Evolutionary conservation across 2,329 filamentous ascomycete genomes (phyloP), one percentile per base, ranked within the genome.

Genomic region (Penicillium vulpinum): DNA sequence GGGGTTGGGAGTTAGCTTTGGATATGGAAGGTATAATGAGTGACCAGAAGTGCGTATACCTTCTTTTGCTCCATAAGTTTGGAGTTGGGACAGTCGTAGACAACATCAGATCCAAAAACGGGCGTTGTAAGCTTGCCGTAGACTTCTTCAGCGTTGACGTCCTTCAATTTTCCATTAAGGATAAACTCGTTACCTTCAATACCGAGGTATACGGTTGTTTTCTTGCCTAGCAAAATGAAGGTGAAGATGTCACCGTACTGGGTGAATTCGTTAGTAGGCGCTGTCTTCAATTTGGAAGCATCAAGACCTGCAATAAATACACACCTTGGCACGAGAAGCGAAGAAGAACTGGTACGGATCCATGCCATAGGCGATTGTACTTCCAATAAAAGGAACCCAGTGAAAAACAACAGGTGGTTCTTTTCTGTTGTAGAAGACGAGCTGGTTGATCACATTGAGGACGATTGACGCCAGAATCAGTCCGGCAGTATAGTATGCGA

Each of bases 1-100:
- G 6, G 24, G 3, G 21, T 3, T 16, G 5, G 11, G 28, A 26
- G 21, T 59, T 36, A 59, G 41, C 10, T 28, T 15, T 16, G 24
- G 38, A 15, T 31, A n/a, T 2, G 0, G 10, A 3, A 26, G 15
- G 7, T 8, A 5, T 15, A 4, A 10, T 4, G 22, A 9, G 4
- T n/a, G 3, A 13, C 15, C 1, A 9, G 31, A 41, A 28, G 29
- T 10, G n/a, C n/a, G 1, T 38, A 22, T 52, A 90, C 88, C 84
- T 94, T 94, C 81, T 96, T 96, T 81, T 96, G 91, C 79, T 96
- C 91, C 90, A 96, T 95, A 70, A 96, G 83, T 79, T 95, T 96
- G 54, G 90, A 83, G 70, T 95, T 95, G 31, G 91, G 90, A 76
- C 91, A 95, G 74, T 96, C 91, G 71, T 96, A 96, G 40, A 95